A percentile compares a stretch with the other conserved stretches of the same genome.
phyloP scores from a whole-genome alignment of 169 alveolate genomes.

The Amoebophrya sp. region DNA sequence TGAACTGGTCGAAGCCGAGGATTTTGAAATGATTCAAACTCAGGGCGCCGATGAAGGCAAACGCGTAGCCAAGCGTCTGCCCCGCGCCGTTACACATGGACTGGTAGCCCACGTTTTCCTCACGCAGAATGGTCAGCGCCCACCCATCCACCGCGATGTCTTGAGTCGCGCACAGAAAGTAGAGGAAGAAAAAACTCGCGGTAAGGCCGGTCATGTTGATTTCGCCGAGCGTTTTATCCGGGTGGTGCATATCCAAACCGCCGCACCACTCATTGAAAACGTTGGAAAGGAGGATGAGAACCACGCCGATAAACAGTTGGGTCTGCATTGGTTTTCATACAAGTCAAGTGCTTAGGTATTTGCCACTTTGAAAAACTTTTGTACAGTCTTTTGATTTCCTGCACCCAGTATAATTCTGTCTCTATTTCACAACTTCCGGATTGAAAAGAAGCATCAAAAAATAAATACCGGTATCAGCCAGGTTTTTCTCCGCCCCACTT shows the following conservation, averaged over 20 bases:
- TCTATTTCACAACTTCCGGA: too few relatives aligned
- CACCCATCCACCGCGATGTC: conserved; percentile 94
- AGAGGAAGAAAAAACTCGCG: conserved; percentile 1
- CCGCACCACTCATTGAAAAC: conserved; percentile 20
- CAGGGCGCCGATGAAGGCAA: conserved; percentile 53
- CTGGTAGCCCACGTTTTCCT: conserved; percentile 56
- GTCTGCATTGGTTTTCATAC: background rate
- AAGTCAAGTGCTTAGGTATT: too few relatives aligned
- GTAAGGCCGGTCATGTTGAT: background rate
- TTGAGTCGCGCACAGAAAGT: conserved; percentile 48
- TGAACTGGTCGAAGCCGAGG: background rate
- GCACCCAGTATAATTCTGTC: too few relatives aligned
- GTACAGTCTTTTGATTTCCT: too few relatives aligned
- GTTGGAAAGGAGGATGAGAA: background rate
- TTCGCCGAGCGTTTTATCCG: background rate
- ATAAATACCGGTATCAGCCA: conserved; percentile 77
- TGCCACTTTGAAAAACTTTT: too few relatives aligned
- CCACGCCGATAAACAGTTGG: background rate
- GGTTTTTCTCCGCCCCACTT: conserved; percentile 80
- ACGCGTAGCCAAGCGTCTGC: conserved; percentile 55
- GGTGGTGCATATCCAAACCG: background rate
- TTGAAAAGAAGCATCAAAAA: too few relatives aligned
- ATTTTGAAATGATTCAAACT: conserved; percentile 45
- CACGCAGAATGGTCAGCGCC: conserved; percentile 82
- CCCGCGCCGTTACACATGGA: conserved; percentile 58